These are phyloP conservation scores for Grammothele lineata DNA, from an alignment of 768 basidiomycete species.

Conservation along the genomic window DNA sequence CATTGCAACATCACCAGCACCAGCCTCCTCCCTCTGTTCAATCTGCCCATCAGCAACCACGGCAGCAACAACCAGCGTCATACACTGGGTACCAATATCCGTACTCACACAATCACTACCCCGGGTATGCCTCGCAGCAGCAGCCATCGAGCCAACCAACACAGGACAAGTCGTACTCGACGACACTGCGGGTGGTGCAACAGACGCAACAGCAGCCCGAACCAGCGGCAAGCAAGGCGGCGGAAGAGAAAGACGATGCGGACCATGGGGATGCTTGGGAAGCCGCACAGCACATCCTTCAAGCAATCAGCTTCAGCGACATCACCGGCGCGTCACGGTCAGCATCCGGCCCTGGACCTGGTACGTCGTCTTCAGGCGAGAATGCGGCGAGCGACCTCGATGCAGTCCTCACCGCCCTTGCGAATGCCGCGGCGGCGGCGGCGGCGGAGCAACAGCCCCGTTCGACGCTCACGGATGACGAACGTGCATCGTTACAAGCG, in stretches of 20 bases:
- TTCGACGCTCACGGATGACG: slow-evolving; percentile 34
- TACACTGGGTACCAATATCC: slow-evolving; percentile 9
- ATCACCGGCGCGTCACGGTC: slow-evolving; percentile 22
- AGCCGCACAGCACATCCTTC: slow-evolving; percentile 72
- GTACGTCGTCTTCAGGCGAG: neutral
- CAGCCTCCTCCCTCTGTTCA: slow-evolving; percentile 17
- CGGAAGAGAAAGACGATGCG: slow-evolving; percentile 1
- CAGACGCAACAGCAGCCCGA: neutral
- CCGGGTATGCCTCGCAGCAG: slow-evolving; percentile 3
- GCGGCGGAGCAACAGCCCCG: slow-evolving; percentile 6
- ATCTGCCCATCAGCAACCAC: slow-evolving; percentile 6
- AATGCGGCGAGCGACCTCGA: slow-evolving; percentile 9
- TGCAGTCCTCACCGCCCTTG: slow-evolving; percentile 3
- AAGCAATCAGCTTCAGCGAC: slow-evolving; percentile 69
- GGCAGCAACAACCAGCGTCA: no score
- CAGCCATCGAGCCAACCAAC: neutral
- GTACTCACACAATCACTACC: slow-evolving; percentile 11
- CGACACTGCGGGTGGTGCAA: no score
- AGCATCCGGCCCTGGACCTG: neutral
- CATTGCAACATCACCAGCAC: slow-evolving; percentile 31
- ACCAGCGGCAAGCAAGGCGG: slow-evolving; percentile 3
- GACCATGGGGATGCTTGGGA: slow-evolving; percentile 63
- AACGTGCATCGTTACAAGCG: slow-evolving; percentile 67
- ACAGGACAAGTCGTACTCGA: slow-evolving; percentile 1
- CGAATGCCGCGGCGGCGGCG: slow-evolving; percentile 6